Base-by-base conservation (phyloP, 208 protist genomes). In the Acanthamoeba castellanii region DNA sequence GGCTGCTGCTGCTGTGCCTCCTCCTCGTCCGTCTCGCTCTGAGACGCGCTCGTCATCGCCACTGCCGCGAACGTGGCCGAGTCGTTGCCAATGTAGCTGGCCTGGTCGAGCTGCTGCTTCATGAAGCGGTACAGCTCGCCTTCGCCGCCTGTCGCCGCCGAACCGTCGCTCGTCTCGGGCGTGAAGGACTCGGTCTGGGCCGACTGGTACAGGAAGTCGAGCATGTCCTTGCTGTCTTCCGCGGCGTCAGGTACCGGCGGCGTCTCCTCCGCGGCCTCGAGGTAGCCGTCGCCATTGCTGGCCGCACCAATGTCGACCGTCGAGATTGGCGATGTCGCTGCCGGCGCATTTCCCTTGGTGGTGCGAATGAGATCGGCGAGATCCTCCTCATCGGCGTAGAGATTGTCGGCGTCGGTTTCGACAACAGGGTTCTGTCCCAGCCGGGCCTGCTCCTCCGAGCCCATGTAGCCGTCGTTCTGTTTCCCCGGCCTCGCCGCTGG, bases 101-200 rank as follows among this genome's bases (percentile, higher is more conserved):
- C 30, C 30, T 72, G 66, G 11, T 30, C 66, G 30, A 72, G 66
- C 30, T 72, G 66, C 30, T 72, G n/a, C 30, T 72, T 72, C 66
- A 72, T 72, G 66, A 72, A 72, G n/a, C 66, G 66, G 30, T 72
- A 72, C 9, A 72, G 30, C 9, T 72, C 66, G 66, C 66, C 66
- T 27, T 72, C 66, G 30, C n/a, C 30, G 30, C 66, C 8, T 4
- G 66, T 37, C 11, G 66, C 20, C 27, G 13, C 8, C 27, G 1
- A 27, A 37, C 34, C 66, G 0, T 22, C 59, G 22, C 59, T 66
- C 59, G 7, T 22, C 7, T 22, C 59, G 7, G 59, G 7, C 6
- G 59, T 11, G 22, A 66, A 8, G 59, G 5, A 20, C 59, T 66
- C 59, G 20, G 59, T 8, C 22, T 27, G 59, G 6, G 59, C 16